Percentiles rank a stretch among this genome's conserved stretches.
Evolutionary conservation across 2,329 filamentous ascomycete species (phyloP).

Genomic region (Ascosphaera apis): DNA sequence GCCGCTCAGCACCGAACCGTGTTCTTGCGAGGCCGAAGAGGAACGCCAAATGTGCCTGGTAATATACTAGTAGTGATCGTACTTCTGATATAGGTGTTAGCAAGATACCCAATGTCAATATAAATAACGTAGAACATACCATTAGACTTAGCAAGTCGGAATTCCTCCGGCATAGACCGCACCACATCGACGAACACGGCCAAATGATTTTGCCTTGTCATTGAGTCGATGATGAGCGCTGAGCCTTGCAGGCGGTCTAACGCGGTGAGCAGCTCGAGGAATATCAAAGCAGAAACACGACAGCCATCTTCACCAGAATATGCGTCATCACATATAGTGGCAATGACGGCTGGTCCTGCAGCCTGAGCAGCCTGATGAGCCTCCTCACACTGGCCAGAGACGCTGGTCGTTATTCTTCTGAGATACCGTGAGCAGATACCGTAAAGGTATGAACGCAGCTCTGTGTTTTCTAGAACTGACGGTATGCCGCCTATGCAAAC

Average conservation of each 20-base stretch:
- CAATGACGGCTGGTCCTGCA: slow-evolving; percentile 60
- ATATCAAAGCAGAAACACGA: slow-evolving; percentile 62
- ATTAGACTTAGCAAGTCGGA: slow-evolving; percentile 32
- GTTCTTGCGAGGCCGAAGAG: slow-evolving; percentile 69
- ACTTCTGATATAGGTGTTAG: slow-evolving; percentile 23
- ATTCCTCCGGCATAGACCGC: slow-evolving; percentile 50
- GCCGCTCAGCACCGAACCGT: slow-evolving; percentile 56
- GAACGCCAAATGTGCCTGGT: slow-evolving; percentile 57
- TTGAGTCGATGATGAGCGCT: slow-evolving; percentile 49
- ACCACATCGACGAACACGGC: slow-evolving; percentile 77
- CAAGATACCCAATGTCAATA: background rate
- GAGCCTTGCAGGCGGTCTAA: slow-evolving; percentile 51
- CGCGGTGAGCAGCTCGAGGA: slow-evolving; percentile 57
- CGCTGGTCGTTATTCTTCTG: slow-evolving; percentile 21
- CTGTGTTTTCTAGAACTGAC: slow-evolving; percentile 44
- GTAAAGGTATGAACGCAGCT: slow-evolving; percentile 67
- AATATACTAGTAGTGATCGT: slow-evolving; percentile 32
- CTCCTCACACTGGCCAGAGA: too few species aligned
- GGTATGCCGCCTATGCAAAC: slow-evolving; percentile 59
- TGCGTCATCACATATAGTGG: slow-evolving; percentile 79
- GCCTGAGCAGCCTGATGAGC: slow-evolving; percentile 45
- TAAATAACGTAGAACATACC: slow-evolving; percentile 24
- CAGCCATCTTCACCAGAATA: slow-evolving; percentile 62
- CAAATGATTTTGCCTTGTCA: slow-evolving; percentile 75
- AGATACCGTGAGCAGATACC: slow-evolving; percentile 78